phyloP scores from a whole-genome alignment of 2,329 filamentous ascomycete species.

The Sclerotinia spermophila region DNA sequence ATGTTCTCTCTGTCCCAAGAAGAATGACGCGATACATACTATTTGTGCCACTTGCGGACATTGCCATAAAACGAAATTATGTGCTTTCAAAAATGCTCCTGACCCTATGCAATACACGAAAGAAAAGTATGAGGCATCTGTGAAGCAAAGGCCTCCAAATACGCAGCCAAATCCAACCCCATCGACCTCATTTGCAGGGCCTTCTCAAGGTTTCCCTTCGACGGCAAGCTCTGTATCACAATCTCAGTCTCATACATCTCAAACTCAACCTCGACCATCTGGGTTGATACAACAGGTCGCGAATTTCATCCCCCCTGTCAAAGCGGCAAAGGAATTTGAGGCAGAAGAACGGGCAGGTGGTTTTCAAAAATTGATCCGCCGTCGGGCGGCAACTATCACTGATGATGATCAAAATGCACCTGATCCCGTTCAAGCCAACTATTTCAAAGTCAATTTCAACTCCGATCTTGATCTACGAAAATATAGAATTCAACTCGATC shows the following conservation, averaged over 20 bases:
- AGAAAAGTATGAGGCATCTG: not conserved
- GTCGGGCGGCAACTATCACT: not conserved
- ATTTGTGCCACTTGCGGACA: not conserved
- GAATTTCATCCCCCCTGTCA: not conserved
- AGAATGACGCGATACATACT: not conserved
- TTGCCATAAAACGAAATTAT: not conserved
- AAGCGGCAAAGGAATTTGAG: not conserved
- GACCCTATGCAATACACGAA: not conserved
- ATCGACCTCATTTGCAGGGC: not conserved
- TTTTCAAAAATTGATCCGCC: not conserved
- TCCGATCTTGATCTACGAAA: not conserved
- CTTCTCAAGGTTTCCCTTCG: not conserved
- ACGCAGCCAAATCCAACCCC: not conserved
- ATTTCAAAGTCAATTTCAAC: conserved; percentile 12
- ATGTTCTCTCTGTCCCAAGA: not conserved
- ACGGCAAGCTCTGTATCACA: not conserved
- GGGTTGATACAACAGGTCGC: not conserved
- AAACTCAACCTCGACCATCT: not conserved
- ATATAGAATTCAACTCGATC: not conserved
- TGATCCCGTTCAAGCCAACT: conserved; percentile 36
- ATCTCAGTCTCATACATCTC: not conserved
- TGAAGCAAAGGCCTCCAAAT: too few species aligned
- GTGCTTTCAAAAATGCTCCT: not conserved
- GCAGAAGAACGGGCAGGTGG: not conserved
- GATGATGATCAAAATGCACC: not conserved